Evolutionary conservation across 73 alveolate species (phyloP), one percentile per base, ranked within the genome.

Genomic region (Paramecium caudatum): DNA sequence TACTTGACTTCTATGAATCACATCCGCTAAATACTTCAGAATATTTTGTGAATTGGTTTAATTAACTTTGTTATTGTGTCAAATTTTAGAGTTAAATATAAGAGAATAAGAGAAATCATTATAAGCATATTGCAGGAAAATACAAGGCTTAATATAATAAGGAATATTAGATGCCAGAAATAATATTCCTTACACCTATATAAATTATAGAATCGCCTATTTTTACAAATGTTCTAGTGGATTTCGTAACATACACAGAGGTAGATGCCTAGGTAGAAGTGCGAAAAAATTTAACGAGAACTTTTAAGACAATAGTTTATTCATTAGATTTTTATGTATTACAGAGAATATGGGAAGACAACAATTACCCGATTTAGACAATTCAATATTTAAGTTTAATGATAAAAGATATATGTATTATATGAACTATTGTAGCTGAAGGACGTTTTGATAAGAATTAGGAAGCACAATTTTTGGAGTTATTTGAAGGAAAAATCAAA

Each of bases 301-400:
- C 45, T 4, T 55, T 55, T 17, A 27, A 55, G 30, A 55, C 80
- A 2, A 10, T 27, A 55, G 8, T 55, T 23, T 55, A 55, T 55
- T 21, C 45, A 23, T 55, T 55, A 23, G 80, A 55, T 15, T 55
- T 27, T 55, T 55, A 55, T 55, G 80, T 43, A 4, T 6, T 55
- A 2, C 30, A 55, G 27, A 55, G 80, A 55, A 9, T 55, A 55
- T 55, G 80, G 80, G 80, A 55, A 55, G 80, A 55, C 1, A 55
- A 55, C 30, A 23, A 16, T 10, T 55, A 55, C 30, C 80, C 80
- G 30, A 19, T 55, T 3, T 12, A 55, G 30, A 55, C 80, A 3
- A 55, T 55, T 55, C 30, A 55, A 55, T 55, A 55, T 55, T 23
- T 55, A 3, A 27, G 23, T 27, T 55, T 9, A 55, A 17, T 55